phyloP scores from a whole-genome alignment of 192 early-diverging fungal genomes.

The Entrophospora sp. region DNA sequence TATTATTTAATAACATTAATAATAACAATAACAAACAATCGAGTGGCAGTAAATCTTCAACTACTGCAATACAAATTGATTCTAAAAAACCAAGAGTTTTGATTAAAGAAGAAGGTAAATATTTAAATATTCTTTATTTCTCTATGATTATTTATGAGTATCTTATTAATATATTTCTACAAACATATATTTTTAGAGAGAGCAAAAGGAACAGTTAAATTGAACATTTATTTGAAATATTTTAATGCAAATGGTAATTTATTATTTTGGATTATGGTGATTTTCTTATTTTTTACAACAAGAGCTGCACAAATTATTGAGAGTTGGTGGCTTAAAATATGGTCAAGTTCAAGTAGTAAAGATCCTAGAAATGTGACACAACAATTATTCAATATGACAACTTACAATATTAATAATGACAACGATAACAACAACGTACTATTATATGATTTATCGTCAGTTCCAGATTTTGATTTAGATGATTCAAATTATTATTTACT shows the following conservation, averaged over 20 bases:
- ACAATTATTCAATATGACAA: neutral
- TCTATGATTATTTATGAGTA: neutral
- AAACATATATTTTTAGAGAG: slow-evolving; percentile 37
- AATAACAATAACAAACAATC: too few relatives aligned
- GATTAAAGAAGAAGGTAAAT: slow-evolving; percentile 25
- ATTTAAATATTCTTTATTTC: neutral
- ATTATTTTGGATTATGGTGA: slow-evolving; percentile 51
- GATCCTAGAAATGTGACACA: neutral
- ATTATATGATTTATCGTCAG: neutral
- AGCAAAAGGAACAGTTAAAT: slow-evolving; percentile 68
- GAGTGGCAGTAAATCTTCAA: too few relatives aligned
- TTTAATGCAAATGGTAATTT: slow-evolving; percentile 54
- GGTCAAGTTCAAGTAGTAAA: neutral
- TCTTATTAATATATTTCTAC: neutral
- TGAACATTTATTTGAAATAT: slow-evolving; percentile 70
- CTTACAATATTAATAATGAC: neutral
- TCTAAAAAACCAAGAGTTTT: slow-evolving; percentile 51
- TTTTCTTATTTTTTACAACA: slow-evolving; percentile 31
- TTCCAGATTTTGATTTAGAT: neutral
- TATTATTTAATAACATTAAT: slow-evolving; percentile 46
- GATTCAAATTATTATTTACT: too few relatives aligned
- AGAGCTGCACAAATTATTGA: slow-evolving; percentile 34
- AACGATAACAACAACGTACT: too few relatives aligned
- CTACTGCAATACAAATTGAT: too few relatives aligned
- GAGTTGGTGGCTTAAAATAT: slow-evolving; percentile 21